A percentile compares a stretch with the other conserved stretches of the same genome.
These are phyloP conservation scores for Heteromeles arbutifolia DNA, from an alignment of 306 rosid species.

Conservation along the genomic window DNA sequence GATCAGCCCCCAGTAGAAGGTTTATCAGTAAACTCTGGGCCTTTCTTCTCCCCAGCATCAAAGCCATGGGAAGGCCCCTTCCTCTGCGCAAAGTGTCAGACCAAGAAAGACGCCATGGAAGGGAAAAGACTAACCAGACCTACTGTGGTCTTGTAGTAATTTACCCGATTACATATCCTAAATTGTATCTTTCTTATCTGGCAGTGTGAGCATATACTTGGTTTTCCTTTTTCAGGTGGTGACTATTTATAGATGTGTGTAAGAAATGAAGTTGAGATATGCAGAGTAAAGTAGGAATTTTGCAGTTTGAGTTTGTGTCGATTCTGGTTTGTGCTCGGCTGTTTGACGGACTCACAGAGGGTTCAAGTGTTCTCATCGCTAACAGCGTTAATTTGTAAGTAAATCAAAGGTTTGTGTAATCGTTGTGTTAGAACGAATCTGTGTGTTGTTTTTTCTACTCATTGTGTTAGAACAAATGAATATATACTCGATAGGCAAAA, in stretches of 20 bases:
- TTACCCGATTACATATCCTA: conserved; percentile 35
- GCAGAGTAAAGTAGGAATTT: conserved; percentile 33
- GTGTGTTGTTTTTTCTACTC: background rate
- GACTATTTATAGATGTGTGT: conserved; percentile 45
- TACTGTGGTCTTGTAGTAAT: conserved; percentile 50
- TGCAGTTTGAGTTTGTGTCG: conserved; percentile 37
- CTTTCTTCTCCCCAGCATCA: conserved; percentile 78
- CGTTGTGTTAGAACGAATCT: conserved; percentile 5
- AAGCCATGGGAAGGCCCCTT: conserved; percentile 95
- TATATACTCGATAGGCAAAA: background rate
- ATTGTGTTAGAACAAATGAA: background rate
- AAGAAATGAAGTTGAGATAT: conserved; percentile 70
- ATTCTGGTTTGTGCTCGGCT: conserved; percentile 66
- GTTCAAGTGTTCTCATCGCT: conserved; percentile 45
- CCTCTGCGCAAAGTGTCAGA: conserved; percentile 73
- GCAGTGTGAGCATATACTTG: conserved; percentile 76
- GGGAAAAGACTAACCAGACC: conserved; percentile 75
- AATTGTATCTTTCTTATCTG: conserved; percentile 46
- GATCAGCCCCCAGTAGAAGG: conserved; percentile 79
- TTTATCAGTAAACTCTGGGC: conserved; percentile 66
- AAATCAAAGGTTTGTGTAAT: conserved; percentile 34
- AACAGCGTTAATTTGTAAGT: conserved; percentile 63
- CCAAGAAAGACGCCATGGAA: conserved; percentile 96
- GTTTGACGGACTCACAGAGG: conserved; percentile 62
- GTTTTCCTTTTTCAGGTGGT: conserved; percentile 33